Conservation (phyloP, 768 basidiomycete species). For the Leccinum barrowsii region DNA sequence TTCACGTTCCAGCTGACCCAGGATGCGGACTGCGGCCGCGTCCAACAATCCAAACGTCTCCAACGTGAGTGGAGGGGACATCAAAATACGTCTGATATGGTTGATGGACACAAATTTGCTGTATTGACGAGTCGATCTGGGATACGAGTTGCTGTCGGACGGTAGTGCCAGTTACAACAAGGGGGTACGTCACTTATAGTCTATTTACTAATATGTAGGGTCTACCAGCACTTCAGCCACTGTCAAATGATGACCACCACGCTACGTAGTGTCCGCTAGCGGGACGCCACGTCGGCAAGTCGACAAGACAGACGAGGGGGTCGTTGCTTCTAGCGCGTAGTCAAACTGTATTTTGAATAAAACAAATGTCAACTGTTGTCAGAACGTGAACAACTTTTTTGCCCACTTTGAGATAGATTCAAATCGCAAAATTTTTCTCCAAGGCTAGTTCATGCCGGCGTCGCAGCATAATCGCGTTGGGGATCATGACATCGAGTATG, state of each 20-base stretch:
- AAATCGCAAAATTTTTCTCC: neutral
- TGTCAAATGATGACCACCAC: neutral
- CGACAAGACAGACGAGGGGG: neutral
- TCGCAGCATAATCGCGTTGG: neutral
- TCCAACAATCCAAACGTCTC: slow-evolving; percentile 1
- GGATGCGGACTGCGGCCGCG: neutral
- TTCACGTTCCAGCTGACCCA: slow-evolving; percentile 12
- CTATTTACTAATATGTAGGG: too few relatives aligned
- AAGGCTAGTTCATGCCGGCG: neutral
- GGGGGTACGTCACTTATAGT: neutral
- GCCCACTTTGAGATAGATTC: neutral
- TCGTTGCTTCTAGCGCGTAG: neutral
- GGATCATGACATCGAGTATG: neutral
- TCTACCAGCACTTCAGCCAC: neutral
- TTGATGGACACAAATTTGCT: neutral
- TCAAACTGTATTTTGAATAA: neutral
- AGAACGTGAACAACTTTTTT: neutral
- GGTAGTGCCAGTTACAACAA: neutral
- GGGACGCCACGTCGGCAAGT: neutral
- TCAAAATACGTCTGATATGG: slow-evolving; percentile 3
- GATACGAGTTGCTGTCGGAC: neutral
- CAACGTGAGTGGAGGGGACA: neutral
- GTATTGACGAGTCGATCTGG: neutral
- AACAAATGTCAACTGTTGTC: neutral
- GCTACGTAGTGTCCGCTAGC: neutral